Evolutionary conservation across 2,329 filamentous ascomycete species (phyloP).

Genomic region (Aspergillus ochraceus): DNA sequence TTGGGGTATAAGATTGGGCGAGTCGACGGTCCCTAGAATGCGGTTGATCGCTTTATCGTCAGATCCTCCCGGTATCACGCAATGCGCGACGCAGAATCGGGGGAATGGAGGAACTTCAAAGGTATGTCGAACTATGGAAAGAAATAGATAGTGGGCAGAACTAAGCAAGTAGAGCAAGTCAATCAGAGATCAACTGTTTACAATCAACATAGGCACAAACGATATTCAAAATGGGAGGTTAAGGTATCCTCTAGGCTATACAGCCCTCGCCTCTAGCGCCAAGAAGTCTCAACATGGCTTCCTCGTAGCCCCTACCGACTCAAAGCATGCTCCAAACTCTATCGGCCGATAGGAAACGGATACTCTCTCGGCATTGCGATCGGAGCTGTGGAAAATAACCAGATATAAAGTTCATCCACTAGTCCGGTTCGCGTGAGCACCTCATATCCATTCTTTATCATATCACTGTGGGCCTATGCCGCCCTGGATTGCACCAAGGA

Average conservation of each 20-base stretch:
- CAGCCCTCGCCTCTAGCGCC: background rate
- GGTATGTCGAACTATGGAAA: background rate
- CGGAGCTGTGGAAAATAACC: background rate
- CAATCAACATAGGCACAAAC: too few relatives aligned
- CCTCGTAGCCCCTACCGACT: background rate
- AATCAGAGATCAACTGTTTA: too few relatives aligned
- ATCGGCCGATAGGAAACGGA: background rate
- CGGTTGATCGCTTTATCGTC: background rate
- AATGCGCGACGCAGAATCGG: background rate
- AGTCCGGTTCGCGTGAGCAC: constrained; percentile 6
- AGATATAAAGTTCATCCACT: background rate
- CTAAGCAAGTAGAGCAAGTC: too few relatives aligned
- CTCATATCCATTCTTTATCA: constrained; percentile 11
- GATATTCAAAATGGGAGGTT: background rate
- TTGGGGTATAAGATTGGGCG: background rate
- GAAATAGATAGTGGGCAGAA: too few relatives aligned
- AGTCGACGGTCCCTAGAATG: background rate
- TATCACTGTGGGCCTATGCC: constrained; percentile 12
- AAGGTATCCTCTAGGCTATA: background rate
- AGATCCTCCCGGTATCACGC: background rate
- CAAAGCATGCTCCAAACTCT: background rate
- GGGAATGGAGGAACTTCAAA: background rate
- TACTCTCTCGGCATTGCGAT: background rate
- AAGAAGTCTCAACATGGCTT: background rate
- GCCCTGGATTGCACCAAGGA: background rate